Evolutionary conservation across 139 green algal genomes (phyloP).

Genomic region (Chlorella vulgaris): DNA sequence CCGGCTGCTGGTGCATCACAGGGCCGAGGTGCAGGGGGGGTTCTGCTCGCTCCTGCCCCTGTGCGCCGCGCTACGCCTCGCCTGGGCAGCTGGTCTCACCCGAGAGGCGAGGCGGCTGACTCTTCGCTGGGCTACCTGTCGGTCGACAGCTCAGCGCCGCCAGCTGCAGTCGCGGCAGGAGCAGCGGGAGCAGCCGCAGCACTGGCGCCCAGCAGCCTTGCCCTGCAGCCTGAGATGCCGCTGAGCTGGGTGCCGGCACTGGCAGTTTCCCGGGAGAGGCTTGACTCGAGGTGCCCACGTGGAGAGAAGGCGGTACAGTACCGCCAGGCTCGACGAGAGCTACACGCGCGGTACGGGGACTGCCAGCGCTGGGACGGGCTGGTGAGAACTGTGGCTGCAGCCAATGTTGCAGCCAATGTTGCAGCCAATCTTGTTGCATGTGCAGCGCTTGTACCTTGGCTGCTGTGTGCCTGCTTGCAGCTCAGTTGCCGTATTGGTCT

Average conservation of each 20-base stretch:
- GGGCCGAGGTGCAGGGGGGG: background rate
- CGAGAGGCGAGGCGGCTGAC: background rate
- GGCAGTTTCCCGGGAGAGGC: slow-evolving; percentile 66
- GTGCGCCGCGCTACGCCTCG: background rate
- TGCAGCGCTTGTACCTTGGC: background rate
- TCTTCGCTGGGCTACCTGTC: slow-evolving; percentile 17
- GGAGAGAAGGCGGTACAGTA: slow-evolving; percentile 68
- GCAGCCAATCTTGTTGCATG: background rate
- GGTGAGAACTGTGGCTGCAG: slow-evolving; percentile 39
- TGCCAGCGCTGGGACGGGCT: slow-evolving; percentile 83
- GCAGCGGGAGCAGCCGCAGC: background rate
- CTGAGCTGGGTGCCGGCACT: slow-evolving; percentile 79
- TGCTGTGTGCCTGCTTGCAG: background rate
- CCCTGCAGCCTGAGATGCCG: slow-evolving; percentile 62
- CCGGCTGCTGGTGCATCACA: background rate
- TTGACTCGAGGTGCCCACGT: slow-evolving; percentile 81
- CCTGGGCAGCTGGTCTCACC: background rate
- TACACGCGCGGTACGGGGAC: slow-evolving; percentile 84
- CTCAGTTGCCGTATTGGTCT: too few relatives aligned
- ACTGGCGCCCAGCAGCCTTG: background rate
- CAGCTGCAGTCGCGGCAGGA: background rate
- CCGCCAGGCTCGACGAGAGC: slow-evolving; percentile 65
- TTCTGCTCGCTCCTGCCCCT: background rate
- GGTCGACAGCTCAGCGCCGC: background rate
- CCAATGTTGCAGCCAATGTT: background rate